phyloP scores from a whole-genome alignment of 768 basidiomycete species.

The Mycena rebaudengoi region DNA sequence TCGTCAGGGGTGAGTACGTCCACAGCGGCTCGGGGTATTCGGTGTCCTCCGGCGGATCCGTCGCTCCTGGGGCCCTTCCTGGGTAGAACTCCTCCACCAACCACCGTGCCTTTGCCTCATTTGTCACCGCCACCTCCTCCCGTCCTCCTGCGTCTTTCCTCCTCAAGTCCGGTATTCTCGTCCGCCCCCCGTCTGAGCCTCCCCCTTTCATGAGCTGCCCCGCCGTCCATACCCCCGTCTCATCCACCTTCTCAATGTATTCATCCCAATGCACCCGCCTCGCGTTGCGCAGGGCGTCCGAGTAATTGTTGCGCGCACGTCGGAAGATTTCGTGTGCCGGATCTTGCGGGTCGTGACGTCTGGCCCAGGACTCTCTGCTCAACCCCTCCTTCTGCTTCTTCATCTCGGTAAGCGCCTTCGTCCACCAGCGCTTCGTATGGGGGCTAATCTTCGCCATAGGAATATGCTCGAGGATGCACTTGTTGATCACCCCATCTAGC shows the following conservation, averaged over 20 bases:
- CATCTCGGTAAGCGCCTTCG: background rate
- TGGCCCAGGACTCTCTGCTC: too few species aligned
- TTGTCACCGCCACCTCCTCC: background rate
- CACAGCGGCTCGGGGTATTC: background rate
- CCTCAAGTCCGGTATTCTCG: background rate
- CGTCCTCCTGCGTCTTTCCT: background rate
- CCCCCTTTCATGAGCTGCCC: background rate
- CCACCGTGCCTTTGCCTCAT: background rate
- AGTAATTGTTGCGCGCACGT: background rate
- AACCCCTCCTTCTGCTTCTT: background rate
- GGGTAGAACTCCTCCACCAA: background rate
- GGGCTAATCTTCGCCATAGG: background rate
- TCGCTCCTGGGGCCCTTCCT: background rate
- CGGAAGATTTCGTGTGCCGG: too few species aligned
- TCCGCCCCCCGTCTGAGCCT: background rate
- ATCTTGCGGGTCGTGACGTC: too few species aligned
- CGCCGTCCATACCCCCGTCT: background rate
- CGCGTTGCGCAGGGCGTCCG: background rate
- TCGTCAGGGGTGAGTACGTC: background rate
- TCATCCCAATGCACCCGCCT: background rate
- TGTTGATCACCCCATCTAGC: background rate
- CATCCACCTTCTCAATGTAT: background rate
- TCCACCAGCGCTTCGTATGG: background rate
- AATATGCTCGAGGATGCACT: background rate
- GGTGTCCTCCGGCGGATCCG: background rate